phyloP scores from a whole-genome alignment of 2,329 filamentous ascomycete genomes.

The Aspergillus fischeri region DNA sequence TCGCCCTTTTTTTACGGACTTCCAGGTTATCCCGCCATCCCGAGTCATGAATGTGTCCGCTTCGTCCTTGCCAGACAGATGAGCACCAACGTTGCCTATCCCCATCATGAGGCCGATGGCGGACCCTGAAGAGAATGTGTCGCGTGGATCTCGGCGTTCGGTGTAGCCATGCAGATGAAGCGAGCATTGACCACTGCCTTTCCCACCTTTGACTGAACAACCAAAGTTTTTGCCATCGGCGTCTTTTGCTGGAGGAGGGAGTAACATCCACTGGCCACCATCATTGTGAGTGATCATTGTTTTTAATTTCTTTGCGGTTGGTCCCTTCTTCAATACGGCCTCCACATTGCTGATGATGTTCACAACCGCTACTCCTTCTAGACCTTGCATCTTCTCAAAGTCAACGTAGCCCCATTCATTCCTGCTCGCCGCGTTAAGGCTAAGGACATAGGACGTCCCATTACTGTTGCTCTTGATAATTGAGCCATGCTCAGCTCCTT shows the following conservation, averaged over 20 bases:
- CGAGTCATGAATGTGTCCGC: conserved; percentile 86
- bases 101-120: conserved; percentile 89
- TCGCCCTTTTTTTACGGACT: conserved; percentile 74
- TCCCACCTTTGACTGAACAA: conserved; percentile 59
- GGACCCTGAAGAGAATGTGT: conserved; percentile 83
- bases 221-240: conserved; percentile 66
- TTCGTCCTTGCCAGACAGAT: conserved; percentile 63
- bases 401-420: conserved; percentile 76
- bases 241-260: conserved; percentile 69
- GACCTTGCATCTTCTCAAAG: conserved; percentile 89
- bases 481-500: conserved; percentile 69
- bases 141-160: conserved; percentile 73
- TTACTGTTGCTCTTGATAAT: conserved; percentile 99
- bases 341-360: conserved; percentile 77
- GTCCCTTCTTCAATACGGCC: conserved; percentile 56
- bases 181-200: conserved; percentile 62
- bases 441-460: conserved; percentile 89
- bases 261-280: conserved; percentile 76
- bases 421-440: conserved; percentile 75
- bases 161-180: conserved; percentile 96
- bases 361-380: conserved; percentile 85
- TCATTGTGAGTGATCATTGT: conserved; percentile 96
- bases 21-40: conserved; percentile 90
- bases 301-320: conserved; percentile 70
- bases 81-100: conserved; percentile 81